Conservation (phyloP, 2,329 filamentous ascomycete genomes). For the Scedosporium minutisporum region DNA sequence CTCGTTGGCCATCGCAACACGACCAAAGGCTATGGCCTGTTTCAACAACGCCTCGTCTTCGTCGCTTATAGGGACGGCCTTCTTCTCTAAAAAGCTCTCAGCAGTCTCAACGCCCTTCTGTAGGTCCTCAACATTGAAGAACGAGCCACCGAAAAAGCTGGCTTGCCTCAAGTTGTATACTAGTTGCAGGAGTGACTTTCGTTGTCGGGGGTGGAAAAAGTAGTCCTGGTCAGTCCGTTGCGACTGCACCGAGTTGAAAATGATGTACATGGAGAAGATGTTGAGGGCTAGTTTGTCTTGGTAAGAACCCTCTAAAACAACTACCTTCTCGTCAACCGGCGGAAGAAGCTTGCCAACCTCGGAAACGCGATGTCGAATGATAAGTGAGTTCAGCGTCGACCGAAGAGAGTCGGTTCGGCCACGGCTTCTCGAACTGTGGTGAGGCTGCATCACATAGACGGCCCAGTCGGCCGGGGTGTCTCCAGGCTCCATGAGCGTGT, state of each 20-base stretch:
- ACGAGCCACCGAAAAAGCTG: constrained; percentile 76
- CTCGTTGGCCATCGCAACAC: constrained; percentile 45
- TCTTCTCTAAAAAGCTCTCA: constrained; percentile 55
- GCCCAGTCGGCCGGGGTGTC: constrained; percentile 59
- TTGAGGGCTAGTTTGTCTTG: constrained; percentile 80
- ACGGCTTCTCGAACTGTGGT: constrained; percentile 30
- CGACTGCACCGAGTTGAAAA: constrained; percentile 80
- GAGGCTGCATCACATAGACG: constrained; percentile 56
- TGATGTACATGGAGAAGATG: constrained; percentile 73
- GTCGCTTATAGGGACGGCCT: constrained; percentile 45
- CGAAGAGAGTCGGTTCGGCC: constrained; percentile 44
- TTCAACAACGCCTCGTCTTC: constrained; percentile 53
- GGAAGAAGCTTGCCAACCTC: constrained; percentile 65
- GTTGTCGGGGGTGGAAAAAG: constrained; percentile 72
- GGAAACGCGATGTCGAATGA: constrained; percentile 67
- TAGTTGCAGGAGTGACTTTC: constrained; percentile 54
- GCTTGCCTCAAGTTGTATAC: constrained; percentile 74
- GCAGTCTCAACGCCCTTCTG: constrained; percentile 55
- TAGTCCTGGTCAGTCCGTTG: constrained; percentile 78
- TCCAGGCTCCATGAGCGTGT: constrained; percentile 41
- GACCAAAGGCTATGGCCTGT: constrained; percentile 57
- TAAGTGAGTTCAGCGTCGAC: constrained; percentile 64
- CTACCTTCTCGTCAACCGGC: constrained; percentile 58
- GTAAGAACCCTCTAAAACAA: constrained; percentile 70
- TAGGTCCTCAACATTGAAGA: constrained; percentile 58